phyloP scores from a whole-genome alignment of 495 filamentous ascomycete genomes.

The Sabuloglossum arenarium region DNA sequence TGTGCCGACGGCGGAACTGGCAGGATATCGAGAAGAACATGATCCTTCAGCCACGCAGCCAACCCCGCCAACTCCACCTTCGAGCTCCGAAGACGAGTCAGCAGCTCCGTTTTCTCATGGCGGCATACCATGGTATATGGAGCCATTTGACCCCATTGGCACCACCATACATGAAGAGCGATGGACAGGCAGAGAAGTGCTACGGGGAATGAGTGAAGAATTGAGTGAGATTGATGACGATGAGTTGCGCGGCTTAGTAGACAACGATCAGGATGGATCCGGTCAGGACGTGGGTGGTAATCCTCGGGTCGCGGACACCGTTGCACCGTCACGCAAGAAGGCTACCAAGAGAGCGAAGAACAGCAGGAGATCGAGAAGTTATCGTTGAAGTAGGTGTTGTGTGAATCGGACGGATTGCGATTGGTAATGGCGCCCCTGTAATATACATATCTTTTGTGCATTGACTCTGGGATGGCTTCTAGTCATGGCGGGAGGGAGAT shows the following conservation, averaged over 20 bases:
- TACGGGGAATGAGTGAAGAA: conserved; percentile 65
- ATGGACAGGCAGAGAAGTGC: conserved; percentile 54
- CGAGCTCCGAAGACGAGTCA: conserved; percentile 28
- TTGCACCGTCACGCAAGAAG: not conserved
- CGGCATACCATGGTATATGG: conserved; percentile 75
- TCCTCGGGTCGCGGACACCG: not conserved
- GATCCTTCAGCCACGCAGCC: not conserved
- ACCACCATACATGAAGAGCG: conserved; percentile 57
- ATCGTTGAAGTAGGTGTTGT: not conserved
- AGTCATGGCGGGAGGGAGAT: not conserved
- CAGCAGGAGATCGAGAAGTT: not conserved
- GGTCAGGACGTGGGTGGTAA: not conserved
- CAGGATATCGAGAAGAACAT: not conserved
- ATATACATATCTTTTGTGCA: not conserved
- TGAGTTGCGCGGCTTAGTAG: conserved; percentile 45
- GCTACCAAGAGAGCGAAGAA: not conserved
- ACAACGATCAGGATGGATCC: conserved; percentile 17
- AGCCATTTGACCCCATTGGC: conserved; percentile 57
- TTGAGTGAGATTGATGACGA: conserved; percentile 79
- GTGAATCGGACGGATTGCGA: not conserved
- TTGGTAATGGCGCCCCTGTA: not conserved
- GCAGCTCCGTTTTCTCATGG: conserved; percentile 41
- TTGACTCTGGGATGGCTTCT: not conserved
- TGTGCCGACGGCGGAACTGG: not conserved
- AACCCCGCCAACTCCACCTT: conserved; percentile 22